These are phyloP conservation scores for Westerdykella aurantiaca DNA, from an alignment of 2,329 filamentous ascomycete species.

Conservation along the genomic window DNA sequence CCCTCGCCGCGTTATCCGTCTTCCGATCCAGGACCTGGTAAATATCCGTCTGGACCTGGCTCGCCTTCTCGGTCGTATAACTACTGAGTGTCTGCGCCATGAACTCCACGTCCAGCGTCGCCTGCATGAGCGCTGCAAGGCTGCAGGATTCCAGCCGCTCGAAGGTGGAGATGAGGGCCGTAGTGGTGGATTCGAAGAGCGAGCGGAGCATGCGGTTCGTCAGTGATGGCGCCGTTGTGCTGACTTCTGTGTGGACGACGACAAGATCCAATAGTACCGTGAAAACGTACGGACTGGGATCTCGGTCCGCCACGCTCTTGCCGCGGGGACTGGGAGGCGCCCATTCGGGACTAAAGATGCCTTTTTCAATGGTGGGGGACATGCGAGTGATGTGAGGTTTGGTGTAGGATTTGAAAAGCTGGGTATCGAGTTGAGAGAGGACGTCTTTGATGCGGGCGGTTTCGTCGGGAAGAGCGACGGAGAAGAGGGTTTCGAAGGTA, in stretches of 20 bases:
- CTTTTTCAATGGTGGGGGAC: conserved; percentile 62
- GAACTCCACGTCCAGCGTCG: conserved; percentile 95
- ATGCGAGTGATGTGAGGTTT: conserved; percentile 54
- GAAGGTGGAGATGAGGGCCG: conserved; percentile 78
- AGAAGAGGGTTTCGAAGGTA: conserved; percentile 90
- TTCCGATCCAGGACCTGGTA: conserved; percentile 86
- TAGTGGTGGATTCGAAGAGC: conserved; percentile 74
- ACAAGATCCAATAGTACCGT: conserved; percentile 79
- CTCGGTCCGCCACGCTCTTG: conserved; percentile 49
- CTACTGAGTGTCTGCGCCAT: conserved; percentile 87
- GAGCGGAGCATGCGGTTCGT: conserved; percentile 78
- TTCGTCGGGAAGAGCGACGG: conserved; percentile 89
- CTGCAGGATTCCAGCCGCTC: conserved; percentile 58
- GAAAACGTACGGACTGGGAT: conserved; percentile 86
- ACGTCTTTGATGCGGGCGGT: conserved; percentile 87
- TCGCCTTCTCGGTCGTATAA: conserved; percentile 79
- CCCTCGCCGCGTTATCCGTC: conserved; percentile 80
- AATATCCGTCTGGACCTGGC: conserved; percentile 78
- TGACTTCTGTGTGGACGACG: conserved; percentile 74
- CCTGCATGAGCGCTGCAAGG: conserved; percentile 85
- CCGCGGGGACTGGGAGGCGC: conserved; percentile 49
- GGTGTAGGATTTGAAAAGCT: conserved; percentile 89
- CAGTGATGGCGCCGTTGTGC: conserved; percentile 58
- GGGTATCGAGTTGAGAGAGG: conserved; percentile 80
- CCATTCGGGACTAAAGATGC: conserved; percentile 69